These are phyloP conservation scores for Mycena polygramma DNA, from an alignment of 768 basidiomycete species.

Conservation along the genomic window DNA sequence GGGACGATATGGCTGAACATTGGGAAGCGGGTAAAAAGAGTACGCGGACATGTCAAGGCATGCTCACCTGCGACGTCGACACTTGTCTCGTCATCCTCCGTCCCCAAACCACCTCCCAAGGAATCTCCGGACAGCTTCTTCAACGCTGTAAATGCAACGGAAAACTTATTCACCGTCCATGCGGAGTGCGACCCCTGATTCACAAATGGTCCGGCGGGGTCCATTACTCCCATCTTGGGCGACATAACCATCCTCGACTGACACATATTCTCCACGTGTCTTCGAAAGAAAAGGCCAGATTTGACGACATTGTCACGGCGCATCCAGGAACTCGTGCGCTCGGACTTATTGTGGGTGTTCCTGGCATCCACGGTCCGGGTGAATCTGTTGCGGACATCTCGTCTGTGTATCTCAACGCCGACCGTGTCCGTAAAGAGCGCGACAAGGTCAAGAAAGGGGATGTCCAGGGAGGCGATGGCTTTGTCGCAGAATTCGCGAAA, in stretches of 20 bases:
- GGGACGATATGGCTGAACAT: background rate
- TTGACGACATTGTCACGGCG: background rate
- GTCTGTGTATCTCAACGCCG: background rate
- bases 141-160: background rate
- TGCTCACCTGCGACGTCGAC: background rate
- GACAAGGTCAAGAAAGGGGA: background rate
- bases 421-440: background rate
- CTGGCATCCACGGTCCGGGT: background rate
- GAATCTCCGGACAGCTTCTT: background rate
- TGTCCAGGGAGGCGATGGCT: background rate
- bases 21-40: slow-evolving; percentile 1
- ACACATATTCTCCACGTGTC: slow-evolving; percentile 6
- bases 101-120: background rate
- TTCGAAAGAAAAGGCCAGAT: background rate
- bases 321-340: background rate
- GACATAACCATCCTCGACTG: background rate
- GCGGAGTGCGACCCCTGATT: background rate
- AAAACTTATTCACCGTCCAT: background rate
- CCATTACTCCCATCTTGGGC: background rate
- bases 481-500: background rate
- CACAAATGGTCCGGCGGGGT: background rate
- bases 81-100: background rate
- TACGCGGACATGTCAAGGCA: background rate
- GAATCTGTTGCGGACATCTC: slow-evolving; percentile 17
- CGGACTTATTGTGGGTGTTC: slow-evolving; percentile 1